Conservation (phyloP, 345 rosid genomes). For the Arabis hirsuta region DNA sequence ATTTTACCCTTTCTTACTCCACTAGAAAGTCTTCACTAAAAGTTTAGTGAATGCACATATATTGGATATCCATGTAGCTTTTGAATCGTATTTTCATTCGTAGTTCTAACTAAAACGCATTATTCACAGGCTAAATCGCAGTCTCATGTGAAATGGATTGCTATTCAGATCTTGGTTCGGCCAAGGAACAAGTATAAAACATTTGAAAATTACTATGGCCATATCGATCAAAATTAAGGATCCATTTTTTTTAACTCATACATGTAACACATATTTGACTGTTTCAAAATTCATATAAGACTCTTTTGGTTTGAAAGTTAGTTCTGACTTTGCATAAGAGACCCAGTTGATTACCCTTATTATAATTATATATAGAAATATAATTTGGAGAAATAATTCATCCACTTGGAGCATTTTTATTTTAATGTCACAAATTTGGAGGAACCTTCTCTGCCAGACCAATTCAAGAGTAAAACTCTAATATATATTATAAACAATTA, state of each 20-base stretch:
- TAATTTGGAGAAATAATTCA: constrained; percentile 11
- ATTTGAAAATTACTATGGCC: not conserved
- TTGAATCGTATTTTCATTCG: no score
- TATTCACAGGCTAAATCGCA: no score
- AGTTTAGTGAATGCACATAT: no score
- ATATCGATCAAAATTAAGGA: not conserved
- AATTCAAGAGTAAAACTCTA: not conserved
- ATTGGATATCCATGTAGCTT: no score
- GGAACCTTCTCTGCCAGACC: constrained; percentile 32
- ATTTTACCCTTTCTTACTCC: not conserved
- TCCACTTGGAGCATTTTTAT: constrained; percentile 37
- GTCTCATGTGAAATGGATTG: no score
- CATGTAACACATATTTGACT: not conserved
- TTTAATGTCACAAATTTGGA: constrained; percentile 27
- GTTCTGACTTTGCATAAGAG: constrained; percentile 24
- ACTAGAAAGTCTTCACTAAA: not conserved
- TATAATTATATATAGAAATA: not conserved
- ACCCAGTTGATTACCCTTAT: constrained; percentile 11
- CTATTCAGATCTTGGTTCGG: no score
- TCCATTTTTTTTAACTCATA: not conserved
- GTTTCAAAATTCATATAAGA: not conserved
- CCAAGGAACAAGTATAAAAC: no score
- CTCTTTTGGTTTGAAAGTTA: constrained; percentile 25
- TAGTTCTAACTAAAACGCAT: no score
- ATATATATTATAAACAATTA: not conserved